phyloP scores from a whole-genome alignment of 2,329 filamentous ascomycete species.

The Sporothrix mexicana region DNA sequence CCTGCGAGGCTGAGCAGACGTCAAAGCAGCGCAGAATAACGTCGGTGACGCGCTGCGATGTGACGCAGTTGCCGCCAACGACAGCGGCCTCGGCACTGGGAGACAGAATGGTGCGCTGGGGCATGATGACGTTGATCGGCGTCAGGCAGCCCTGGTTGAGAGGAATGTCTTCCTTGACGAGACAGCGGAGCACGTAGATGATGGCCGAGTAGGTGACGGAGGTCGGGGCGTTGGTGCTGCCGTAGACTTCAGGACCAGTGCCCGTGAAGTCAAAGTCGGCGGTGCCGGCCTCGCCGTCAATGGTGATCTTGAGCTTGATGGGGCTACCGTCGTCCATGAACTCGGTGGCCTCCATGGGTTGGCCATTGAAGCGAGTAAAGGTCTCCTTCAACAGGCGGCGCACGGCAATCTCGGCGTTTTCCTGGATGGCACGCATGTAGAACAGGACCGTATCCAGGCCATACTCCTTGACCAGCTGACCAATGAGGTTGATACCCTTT shows the following conservation, averaged over 20 bases:
- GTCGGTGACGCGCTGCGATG: conserved; percentile 46
- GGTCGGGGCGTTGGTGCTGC: conserved; percentile 37
- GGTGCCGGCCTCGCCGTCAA: conserved; percentile 43
- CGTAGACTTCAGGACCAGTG: conserved; percentile 40
- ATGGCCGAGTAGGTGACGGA: conserved; percentile 43
- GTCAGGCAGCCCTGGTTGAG: conserved; percentile 49
- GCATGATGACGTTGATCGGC: conserved; percentile 46
- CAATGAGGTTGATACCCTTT: conserved; percentile 76
- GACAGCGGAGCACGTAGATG: conserved; percentile 48
- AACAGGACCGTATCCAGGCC: conserved; percentile 70
- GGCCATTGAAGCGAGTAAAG: conserved; percentile 58
- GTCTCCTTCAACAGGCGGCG: conserved; percentile 70
- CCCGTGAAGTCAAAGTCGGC: conserved; percentile 49
- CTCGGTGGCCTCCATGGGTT: conserved; percentile 44
- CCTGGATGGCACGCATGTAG: conserved; percentile 80
- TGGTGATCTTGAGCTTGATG: conserved; percentile 44
- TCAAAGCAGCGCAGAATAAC: conserved; percentile 45
- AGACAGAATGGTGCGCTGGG: conserved; percentile 45
- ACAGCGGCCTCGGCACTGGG: conserved; percentile 41
- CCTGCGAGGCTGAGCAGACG: conserved; percentile 42
- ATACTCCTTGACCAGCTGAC: conserved; percentile 73
- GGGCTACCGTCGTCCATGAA: conserved; percentile 51
- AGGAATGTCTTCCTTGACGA: conserved; percentile 47
- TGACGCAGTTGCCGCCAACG: conserved; percentile 51
- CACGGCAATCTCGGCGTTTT: conserved; percentile 75